Base-by-base conservation (phyloP, 805 yeast species). In the Sugiyamaella floridensis region DNA sequence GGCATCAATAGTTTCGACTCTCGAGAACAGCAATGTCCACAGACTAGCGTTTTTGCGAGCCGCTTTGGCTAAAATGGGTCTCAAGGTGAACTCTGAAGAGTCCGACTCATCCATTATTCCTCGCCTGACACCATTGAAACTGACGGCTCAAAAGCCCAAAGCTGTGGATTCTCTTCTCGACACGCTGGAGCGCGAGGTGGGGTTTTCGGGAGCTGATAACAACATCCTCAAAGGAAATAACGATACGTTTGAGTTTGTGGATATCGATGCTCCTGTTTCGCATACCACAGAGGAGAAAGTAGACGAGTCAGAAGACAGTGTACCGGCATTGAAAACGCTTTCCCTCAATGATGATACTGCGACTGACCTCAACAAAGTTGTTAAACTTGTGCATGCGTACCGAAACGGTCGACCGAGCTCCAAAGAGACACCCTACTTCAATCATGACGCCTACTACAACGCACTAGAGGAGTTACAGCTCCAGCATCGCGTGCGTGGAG, bases 371-470 rank as follows among this genome's bases (percentile, higher is more conserved):
- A 79, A 78, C 48, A 69, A 74, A 1, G 80, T 78, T 0, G 56
- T 76, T 16, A 85, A 85, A 62, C 80, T 82, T 42, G 62, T 89
- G 1, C 73, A 75, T 51, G 71, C 79, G 2, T 76, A 74, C 49
- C 65, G 64, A 14, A 74, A 75, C 5, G n/a, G 37, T 14, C 50
- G 71, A 1, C 90, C 95, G 1, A 75, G 74, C 7, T 54, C 71
- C 7, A 74, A 72, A 47, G 62, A 72, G 11, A 85, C 95, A 0
- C 92, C 97, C 0, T 82, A 80, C 66, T 92, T 92, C 70, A 80
- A 85, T 60, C 76, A 84, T 62, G 58, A 64, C 8, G 62, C 71
- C 34, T 93, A 83, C 66, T 85, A 76, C 64, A 62, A 68, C 8
- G 60, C 65, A 26, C 66, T 86, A 44, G 64, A 64, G 18, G 60